Evolutionary conservation across 495 filamentous ascomycete genomes (phyloP).

Genomic region (Neurospora tetraspora): DNA sequence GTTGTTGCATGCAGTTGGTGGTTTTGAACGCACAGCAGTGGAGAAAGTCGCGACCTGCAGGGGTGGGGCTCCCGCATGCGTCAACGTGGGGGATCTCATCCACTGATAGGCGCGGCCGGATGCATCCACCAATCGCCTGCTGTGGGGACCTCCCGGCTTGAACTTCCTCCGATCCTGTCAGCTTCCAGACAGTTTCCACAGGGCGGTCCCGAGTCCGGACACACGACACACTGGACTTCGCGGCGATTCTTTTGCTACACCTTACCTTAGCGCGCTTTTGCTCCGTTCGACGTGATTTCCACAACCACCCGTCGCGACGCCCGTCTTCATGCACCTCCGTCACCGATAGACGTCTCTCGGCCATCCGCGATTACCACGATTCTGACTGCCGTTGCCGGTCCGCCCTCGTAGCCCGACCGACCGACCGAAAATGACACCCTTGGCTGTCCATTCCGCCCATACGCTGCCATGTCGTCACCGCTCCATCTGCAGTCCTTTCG

Average conservation of each 20-base stretch:
- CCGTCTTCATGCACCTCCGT: neutral
- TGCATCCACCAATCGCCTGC: neutral
- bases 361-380: neutral
- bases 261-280: neutral
- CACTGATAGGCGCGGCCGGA: neutral
- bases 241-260: neutral
- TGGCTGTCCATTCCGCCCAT: slow-evolving; percentile 19
- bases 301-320: neutral
- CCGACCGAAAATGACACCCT: neutral
- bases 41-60: neutral
- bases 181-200: neutral
- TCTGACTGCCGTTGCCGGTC: neutral
- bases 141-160: neutral
- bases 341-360: neutral
- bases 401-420: neutral
- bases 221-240: neutral
- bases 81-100: no score
- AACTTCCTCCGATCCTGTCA: neutral
- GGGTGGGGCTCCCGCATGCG: neutral
- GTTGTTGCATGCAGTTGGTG: neutral
- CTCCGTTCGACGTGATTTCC: neutral
- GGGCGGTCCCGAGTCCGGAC: neutral
- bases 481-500: slow-evolving; percentile 19
- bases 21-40: neutral
- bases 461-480: slow-evolving; percentile 18